Base-by-base conservation (phyloP, 495 filamentous ascomycete genomes). In the Podospora pseudopauciseta region DNA sequence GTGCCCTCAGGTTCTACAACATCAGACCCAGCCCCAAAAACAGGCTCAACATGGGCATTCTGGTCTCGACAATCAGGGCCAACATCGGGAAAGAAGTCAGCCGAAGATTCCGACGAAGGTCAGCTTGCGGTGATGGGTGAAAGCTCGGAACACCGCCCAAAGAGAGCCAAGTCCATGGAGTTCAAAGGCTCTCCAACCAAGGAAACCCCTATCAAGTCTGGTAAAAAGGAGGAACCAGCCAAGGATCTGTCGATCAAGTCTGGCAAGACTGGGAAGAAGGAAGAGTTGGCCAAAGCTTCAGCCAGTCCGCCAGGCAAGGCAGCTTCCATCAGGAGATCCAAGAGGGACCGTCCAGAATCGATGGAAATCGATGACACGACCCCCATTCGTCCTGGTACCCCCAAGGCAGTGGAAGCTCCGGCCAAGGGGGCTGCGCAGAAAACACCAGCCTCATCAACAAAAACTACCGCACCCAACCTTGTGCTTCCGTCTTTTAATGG, bases 31-130 rank as follows among this genome's bases (percentile, higher is more conserved):
- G 70, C 59, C 23, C 75, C 77, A 20, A 78, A 76, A 34, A 86
- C 83, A 68, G 84, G 89, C 20, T 91, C 91, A 6, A 91, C 89
- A 1, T 96, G 92, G 92, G 92, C 89, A 0, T 96, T 96, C 70
- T 96, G 91, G 91, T 92, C 90, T 6, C 87, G 85, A 65, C 91
- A 92, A 19, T 77, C 83, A 20, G 72, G 86, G 9, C 70, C 76
- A 23, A 80, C 73, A 64, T 65, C 82, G 2, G 74, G 73, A 27
- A 79, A 83, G 49, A 77, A 74, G 55, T 27, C 69, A 7, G 20
- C 34, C 4, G 53, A 59, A 0, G 16, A 65, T 34, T 55, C 67
- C 6, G 73, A 79, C 11, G 85, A 85, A 32, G 89, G 90, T 3
- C 88, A 94, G 74, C 78, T 92, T 15, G 87, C 89, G 13, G 83